Evolutionary conservation across 225 moss, liverwort and hornwort genomes (phyloP), one percentile per base, ranked within the genome.

Genomic region (Sphagnum contortum): DNA sequence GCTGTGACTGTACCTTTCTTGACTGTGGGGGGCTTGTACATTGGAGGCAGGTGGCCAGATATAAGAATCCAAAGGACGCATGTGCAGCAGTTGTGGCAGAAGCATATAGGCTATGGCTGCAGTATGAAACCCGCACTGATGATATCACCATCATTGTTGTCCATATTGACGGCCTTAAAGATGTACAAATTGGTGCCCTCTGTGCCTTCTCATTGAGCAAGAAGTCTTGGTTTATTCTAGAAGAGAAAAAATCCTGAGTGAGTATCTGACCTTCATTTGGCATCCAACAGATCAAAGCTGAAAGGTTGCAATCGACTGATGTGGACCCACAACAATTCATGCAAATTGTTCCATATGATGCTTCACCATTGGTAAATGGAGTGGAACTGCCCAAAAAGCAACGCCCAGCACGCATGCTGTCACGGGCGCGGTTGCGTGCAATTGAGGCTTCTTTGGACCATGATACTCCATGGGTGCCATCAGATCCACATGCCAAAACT

Each of bases 121-220:
- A 93, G 67, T 93, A 88, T 58, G 98, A 98, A 70, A 88, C 98
- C 9, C 90, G 98, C 46, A 89, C 98, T 46, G 98, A 98, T 69
- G 98, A 98, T 63, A 98, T 98, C 50, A 91, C 98, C 47, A 76
- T 98, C 57, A 91, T 98, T 45, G 90, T 98, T 55, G 98, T 93
- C 49, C 88, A 80, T 56, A 73, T 98, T 58, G 93, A 98, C 55
- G 83, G 88, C 52, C 78, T 98, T 48, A 70, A 74, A 71, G 90
- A 96, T 67, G 85, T 85, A 71, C 76, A 80, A 50, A 12, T 14
- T 52, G 53, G 49, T 66, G 29, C 29, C 29, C 29, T 29, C 29
- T 29, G 0, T 29, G 29, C 29, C 29, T 29, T 29, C 29, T 29
- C 29, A 29, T 29, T 29, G 29, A 29, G 29, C 29, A 29, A 29